These are phyloP conservation scores for Coemansia sp. DNA, from an alignment of 192 early-diverging fungal species.

Conservation along the genomic window DNA sequence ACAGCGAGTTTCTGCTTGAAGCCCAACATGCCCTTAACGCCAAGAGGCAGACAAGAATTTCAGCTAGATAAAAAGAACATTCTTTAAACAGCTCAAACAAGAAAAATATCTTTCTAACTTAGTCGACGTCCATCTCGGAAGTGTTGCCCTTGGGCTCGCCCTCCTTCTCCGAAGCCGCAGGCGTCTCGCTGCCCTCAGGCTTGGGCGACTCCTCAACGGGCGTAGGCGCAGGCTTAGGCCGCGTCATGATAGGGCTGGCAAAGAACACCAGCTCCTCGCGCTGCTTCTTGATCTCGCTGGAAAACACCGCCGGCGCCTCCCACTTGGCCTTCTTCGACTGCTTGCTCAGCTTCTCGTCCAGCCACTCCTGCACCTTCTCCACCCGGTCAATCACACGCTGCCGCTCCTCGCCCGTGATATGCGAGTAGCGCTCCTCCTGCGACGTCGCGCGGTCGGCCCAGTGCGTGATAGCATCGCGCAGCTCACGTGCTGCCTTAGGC, in stretches of 20 bases:
- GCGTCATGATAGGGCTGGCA: constrained; percentile 78
- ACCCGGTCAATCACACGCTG: constrained; percentile 74
- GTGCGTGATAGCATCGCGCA: constrained; percentile 75
- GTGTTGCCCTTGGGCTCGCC: constrained; percentile 47
- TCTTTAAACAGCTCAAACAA: too few species aligned
- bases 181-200: constrained; percentile 33
- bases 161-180: constrained; percentile 42
- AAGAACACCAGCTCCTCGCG: constrained; percentile 66
- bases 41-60: not conserved
- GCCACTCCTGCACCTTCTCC: constrained; percentile 79
- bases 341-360: constrained; percentile 75
- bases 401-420: constrained; percentile 84
- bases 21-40: not conserved
- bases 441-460: constrained; percentile 69
- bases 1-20: not conserved
- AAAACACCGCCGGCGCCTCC: constrained; percentile 66
- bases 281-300: constrained; percentile 72
- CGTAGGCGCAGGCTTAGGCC: constrained; percentile 85
- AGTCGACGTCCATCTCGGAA: constrained; percentile 70
- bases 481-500: constrained; percentile 75
- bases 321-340: constrained; percentile 74
- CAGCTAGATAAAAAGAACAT: too few species aligned
- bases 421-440: constrained; percentile 80
- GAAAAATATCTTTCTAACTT: constrained; percentile 14
- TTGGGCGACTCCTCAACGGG: constrained; percentile 37